Evolutionary conservation across 2,329 filamentous ascomycete species (phyloP).

Genomic region (Aspergillus fructus): DNA sequence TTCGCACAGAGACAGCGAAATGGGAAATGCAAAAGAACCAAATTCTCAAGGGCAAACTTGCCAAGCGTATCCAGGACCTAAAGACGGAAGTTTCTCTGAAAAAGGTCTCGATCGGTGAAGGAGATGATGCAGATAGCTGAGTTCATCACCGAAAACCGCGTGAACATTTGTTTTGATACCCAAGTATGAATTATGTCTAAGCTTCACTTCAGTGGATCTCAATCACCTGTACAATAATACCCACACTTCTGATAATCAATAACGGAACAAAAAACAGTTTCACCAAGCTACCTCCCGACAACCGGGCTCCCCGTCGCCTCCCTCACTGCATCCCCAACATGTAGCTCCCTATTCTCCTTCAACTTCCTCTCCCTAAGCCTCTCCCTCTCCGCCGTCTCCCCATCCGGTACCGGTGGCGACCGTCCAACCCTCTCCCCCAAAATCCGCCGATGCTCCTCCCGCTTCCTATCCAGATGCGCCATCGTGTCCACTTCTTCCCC

Average conservation of each 20-base stretch:
- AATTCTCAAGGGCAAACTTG: conserved; percentile 45
- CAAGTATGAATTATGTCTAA: conserved; percentile 3
- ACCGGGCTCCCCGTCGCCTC: conserved; percentile 29
- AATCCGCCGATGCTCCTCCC: conserved; percentile 33
- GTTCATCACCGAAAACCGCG: conserved; percentile 3
- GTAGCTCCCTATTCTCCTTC: conserved; percentile 27
- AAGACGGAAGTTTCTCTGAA: conserved; percentile 46
- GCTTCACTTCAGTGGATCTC: not conserved
- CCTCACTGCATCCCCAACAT: conserved; percentile 29
- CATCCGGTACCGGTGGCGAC: conserved; percentile 19
- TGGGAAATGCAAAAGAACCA: conserved; percentile 42
- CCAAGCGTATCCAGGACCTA: conserved; percentile 43
- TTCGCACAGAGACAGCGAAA: conserved; percentile 38
- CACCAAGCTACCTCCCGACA: conserved; percentile 22
- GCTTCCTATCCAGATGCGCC: conserved; percentile 35
- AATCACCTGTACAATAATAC: conserved; percentile 2
- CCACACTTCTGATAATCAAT: not conserved
- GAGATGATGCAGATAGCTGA: conserved; percentile 32
- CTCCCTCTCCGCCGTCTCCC: conserved; percentile 26
- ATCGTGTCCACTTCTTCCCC: conserved; percentile 33
- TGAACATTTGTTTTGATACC: conserved; percentile 15
- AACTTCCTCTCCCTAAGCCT: conserved; percentile 26
- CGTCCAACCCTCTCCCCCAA: conserved; percentile 28
- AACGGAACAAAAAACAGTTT: not conserved
- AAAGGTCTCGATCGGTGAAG: conserved; percentile 43